A percentile compares a stretch with the other conserved stretches of the same genome.
Conservation (phyloP, 1,284 basidiomycete genomes). For the Sutorius eximius region DNA sequence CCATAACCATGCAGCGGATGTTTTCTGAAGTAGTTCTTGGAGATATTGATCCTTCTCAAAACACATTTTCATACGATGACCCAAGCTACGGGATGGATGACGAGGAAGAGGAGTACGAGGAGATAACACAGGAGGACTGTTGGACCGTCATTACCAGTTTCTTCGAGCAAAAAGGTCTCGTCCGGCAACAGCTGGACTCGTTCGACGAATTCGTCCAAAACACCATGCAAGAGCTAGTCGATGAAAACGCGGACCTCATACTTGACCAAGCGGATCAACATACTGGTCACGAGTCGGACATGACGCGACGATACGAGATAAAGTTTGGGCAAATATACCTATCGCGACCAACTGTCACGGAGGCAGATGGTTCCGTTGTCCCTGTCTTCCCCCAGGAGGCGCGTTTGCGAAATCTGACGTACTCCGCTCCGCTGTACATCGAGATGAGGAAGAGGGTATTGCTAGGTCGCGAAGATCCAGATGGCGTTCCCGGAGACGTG, state of each 20-base stretch:
- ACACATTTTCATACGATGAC: conserved; percentile 58
- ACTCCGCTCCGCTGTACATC: conserved; percentile 95
- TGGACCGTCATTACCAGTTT: conserved; percentile 96
- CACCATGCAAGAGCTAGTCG: conserved; percentile 99
- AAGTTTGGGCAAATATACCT: conserved; percentile 98
- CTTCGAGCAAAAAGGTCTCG: conserved; percentile 97
- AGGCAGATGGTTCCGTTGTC: conserved; percentile 92
- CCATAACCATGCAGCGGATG: conserved; percentile 20
- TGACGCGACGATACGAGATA: conserved; percentile 93
- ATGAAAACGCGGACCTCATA: conserved; percentile 92
- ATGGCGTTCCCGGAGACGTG: conserved; percentile 80
- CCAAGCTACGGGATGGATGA: conserved; percentile 57
- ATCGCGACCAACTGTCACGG: conserved; percentile 91
- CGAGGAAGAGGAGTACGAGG: conserved; percentile 66
- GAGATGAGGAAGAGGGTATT: conserved; percentile 91
- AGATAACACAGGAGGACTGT: conserved; percentile 91
- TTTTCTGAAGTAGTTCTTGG: conserved; percentile 31
- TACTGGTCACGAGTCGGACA: conserved; percentile 80
- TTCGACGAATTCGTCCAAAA: conserved; percentile 99
- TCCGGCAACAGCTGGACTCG: conserved; percentile 96
- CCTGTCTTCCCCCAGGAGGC: conserved; percentile 98
- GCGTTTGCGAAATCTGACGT: conserved; percentile 90
- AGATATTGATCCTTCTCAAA: conserved; percentile 51
- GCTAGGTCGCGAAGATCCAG: conserved; percentile 77
- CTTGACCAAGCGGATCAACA: conserved; percentile 97